Percentiles rank a stretch among this genome's conserved stretches.
Evolutionary conservation across 306 rosid genomes (phyloP).

Genomic region (Echinosophora koreensis): DNA sequence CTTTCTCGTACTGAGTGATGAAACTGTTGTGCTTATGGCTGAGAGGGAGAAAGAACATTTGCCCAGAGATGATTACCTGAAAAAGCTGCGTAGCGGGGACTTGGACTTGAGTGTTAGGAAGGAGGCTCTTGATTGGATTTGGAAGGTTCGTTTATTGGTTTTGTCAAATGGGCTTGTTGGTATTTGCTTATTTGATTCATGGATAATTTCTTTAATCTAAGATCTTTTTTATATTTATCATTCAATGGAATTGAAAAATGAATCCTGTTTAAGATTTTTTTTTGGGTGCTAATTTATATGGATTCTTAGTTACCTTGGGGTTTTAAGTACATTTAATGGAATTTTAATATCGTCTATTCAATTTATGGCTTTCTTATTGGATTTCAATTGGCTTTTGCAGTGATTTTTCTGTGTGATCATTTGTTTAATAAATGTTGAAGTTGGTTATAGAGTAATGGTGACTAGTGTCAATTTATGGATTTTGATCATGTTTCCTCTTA

Average conservation of each 20-base stretch:
- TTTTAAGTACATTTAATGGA: conserved; percentile 13
- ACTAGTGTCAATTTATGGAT: not conserved
- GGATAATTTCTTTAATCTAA: conserved; percentile 12
- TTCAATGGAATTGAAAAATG: conserved; percentile 26
- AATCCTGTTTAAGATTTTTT: not conserved
- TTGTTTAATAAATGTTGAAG: conserved; percentile 8
- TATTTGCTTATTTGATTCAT: conserved; percentile 38
- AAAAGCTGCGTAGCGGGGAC: conserved; percentile 69
- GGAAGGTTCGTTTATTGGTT: conserved; percentile 61
- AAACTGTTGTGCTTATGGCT: conserved; percentile 55
- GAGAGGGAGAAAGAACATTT: conserved; percentile 66
- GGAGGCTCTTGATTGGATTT: conserved; percentile 84
- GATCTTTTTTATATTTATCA: not conserved
- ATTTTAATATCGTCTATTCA: not conserved
- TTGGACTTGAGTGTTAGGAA: conserved; percentile 65
- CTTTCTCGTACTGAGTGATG: conserved; percentile 58
- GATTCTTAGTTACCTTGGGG: conserved; percentile 2
- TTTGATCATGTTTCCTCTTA: conserved; percentile 16
- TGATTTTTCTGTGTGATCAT: not conserved
- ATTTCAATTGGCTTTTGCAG: not conserved
- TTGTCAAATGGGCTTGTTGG: conserved; percentile 37
- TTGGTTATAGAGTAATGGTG: not conserved
- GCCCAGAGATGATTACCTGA: conserved; percentile 71
- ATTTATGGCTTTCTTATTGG: conserved; percentile 28
- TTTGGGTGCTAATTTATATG: not conserved